A percentile compares a stretch with the other conserved stretches of the same genome.
These are phyloP conservation scores for Phytophthora sp. DNA, from an alignment of 352 stramenopile species.

Conservation along the genomic window DNA sequence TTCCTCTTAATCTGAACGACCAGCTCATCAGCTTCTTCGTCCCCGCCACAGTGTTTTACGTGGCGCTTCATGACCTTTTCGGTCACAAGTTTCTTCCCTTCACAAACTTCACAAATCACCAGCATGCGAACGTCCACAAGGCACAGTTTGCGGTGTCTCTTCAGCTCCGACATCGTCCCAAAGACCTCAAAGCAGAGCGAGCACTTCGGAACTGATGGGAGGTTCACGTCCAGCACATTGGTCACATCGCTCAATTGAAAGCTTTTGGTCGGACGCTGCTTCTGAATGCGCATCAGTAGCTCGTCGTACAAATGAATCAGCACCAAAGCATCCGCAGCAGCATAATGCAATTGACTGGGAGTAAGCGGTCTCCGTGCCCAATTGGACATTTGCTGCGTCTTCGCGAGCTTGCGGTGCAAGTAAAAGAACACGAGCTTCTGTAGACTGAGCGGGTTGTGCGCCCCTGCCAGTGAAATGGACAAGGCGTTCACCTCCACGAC, in stretches of 20 bases:
- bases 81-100: constrained; percentile 55
- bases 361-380: constrained; percentile 73
- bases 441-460: constrained; percentile 66
- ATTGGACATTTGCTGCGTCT: constrained; percentile 84
- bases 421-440: constrained; percentile 84
- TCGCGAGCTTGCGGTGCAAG: constrained; percentile 66
- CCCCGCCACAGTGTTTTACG: constrained; percentile 37
- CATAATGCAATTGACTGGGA: constrained; percentile 67
- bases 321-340: constrained; percentile 72
- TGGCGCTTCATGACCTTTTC: constrained; percentile 51
- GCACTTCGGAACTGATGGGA: constrained; percentile 53
- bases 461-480: constrained; percentile 57
- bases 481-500: constrained; percentile 83
- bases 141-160: constrained; percentile 58
- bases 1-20: constrained; percentile 35
- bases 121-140: constrained; percentile 42
- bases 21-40: constrained; percentile 24
- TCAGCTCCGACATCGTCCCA: constrained; percentile 42
- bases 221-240: constrained; percentile 69
- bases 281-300: constrained; percentile 44
- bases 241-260: constrained; percentile 60
- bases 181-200: constrained; percentile 57
- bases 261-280: constrained; percentile 14
- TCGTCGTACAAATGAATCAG: constrained; percentile 77
- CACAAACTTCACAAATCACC: constrained; percentile 51